Conservation (phyloP, 2,329 filamentous ascomycete species). For the Stenocarpella maydis region DNA sequence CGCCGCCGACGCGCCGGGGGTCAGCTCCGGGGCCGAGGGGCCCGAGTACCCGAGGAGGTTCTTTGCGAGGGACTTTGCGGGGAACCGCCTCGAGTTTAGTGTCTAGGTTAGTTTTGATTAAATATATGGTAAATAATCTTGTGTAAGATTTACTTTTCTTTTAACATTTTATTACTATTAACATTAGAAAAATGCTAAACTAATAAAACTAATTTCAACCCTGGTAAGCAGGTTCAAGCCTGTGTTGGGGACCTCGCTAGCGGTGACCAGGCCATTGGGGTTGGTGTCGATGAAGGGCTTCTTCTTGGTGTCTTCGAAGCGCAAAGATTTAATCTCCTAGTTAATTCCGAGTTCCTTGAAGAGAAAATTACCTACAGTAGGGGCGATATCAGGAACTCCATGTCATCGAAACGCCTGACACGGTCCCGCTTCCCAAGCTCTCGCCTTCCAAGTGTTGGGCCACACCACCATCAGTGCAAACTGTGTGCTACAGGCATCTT, state of each 20-base stretch:
- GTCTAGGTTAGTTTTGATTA: not conserved
- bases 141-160: too few species aligned
- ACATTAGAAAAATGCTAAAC: too few species aligned
- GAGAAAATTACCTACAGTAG: conserved; percentile 44
- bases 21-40: conserved; percentile 53
- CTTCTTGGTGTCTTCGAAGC: conserved; percentile 40
- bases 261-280: conserved; percentile 47
- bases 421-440: not conserved
- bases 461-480: not conserved
- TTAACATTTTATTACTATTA: not conserved
- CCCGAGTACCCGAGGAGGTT: conserved; percentile 69
- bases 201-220: too few species aligned
- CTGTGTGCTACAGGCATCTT: too few species aligned
- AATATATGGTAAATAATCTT: too few species aligned
- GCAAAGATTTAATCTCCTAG: conserved; percentile 42
- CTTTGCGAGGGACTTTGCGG: conserved; percentile 67
- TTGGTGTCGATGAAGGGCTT: conserved; percentile 43
- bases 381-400: not conserved
- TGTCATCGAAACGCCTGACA: conserved; percentile 31
- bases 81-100: conserved; percentile 62
- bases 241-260: conserved; percentile 47
- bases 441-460: conserved; percentile 27
- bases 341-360: conserved; percentile 49
- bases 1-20: conserved; percentile 63
- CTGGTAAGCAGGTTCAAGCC: too few species aligned